Percentiles rank a stretch among this genome's conserved stretches.
Evolutionary conservation across 371 early-diverging fungal genomes (phyloP).

Genomic region (Batkoa obscura): DNA sequence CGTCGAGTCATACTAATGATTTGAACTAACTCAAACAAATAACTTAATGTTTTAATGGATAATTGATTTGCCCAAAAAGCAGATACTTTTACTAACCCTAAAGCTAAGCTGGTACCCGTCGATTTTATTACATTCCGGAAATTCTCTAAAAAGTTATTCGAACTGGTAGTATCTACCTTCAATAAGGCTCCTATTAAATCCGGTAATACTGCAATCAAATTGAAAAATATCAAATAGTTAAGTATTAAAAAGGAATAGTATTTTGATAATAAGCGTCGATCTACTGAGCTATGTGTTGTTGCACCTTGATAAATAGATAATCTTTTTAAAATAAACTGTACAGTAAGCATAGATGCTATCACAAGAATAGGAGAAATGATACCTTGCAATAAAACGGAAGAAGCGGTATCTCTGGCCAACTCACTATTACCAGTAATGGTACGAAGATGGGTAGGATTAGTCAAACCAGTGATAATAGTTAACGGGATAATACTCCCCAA

Average conservation of each 20-base stretch:
- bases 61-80: constrained; percentile 9
- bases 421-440: background rate
- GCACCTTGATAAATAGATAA: background rate
- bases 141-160: background rate
- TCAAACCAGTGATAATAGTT: background rate
- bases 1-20: background rate
- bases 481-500: background rate
- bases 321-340: background rate
- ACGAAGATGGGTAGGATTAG: background rate
- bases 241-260: constrained; percentile 3
- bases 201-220: background rate
- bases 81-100: constrained; percentile 1
- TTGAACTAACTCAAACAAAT: constrained; percentile 7
- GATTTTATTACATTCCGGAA: background rate
- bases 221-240: background rate
- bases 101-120: background rate
- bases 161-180: background rate
- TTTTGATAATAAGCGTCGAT: background rate
- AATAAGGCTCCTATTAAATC: background rate
- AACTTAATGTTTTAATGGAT: background rate
- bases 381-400: background rate
- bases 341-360: background rate
- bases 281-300: background rate
- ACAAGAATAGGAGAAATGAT: background rate
- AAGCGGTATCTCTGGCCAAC: background rate